These are phyloP conservation scores for Brasilioporus rufonigricans DNA, from an alignment of 768 basidiomycete genomes.

Conservation along the genomic window DNA sequence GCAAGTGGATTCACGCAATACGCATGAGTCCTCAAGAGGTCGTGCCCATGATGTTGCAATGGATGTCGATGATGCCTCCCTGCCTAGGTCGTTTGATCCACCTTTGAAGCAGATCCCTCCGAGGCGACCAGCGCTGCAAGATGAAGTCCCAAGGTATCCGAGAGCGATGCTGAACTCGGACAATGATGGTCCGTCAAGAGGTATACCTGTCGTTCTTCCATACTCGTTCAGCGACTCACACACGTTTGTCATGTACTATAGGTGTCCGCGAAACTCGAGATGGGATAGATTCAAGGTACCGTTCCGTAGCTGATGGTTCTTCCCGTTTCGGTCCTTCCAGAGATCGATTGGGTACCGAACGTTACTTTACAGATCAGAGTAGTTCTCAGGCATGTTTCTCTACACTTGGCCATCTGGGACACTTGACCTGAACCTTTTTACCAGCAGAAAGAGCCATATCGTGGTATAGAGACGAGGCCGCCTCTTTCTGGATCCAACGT, in stretches of 20 bases:
- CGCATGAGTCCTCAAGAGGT: conserved; percentile 18
- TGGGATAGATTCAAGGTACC: conserved; percentile 17
- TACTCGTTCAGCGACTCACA: background rate
- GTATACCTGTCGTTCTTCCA: background rate
- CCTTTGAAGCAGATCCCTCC: conserved; percentile 14
- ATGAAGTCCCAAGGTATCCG: conserved; percentile 35
- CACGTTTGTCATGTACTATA: background rate
- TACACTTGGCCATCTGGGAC: background rate
- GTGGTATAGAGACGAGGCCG: conserved; percentile 12
- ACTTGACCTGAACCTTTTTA: background rate
- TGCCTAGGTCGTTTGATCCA: conserved; percentile 20
- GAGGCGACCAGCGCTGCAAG: conserved; percentile 19
- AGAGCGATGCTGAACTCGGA: conserved; percentile 34
- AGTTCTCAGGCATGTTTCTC: conserved; percentile 16
- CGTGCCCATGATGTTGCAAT: conserved; percentile 23
- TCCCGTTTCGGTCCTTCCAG: conserved; percentile 16
- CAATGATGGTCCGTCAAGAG: conserved; percentile 16
- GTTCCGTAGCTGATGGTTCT: conserved; percentile 10
- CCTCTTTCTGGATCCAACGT: conserved; percentile 16
- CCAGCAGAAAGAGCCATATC: conserved; percentile 21
- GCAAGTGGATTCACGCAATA: conserved; percentile 14
- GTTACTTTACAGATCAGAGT: conserved; percentile 16
- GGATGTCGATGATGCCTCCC: conserved; percentile 29
- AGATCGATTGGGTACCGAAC: conserved; percentile 21
- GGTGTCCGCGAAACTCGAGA: conserved; percentile 23